Conservation (phyloP, 805 yeast species). For the Metschnikowia picachoensis region DNA sequence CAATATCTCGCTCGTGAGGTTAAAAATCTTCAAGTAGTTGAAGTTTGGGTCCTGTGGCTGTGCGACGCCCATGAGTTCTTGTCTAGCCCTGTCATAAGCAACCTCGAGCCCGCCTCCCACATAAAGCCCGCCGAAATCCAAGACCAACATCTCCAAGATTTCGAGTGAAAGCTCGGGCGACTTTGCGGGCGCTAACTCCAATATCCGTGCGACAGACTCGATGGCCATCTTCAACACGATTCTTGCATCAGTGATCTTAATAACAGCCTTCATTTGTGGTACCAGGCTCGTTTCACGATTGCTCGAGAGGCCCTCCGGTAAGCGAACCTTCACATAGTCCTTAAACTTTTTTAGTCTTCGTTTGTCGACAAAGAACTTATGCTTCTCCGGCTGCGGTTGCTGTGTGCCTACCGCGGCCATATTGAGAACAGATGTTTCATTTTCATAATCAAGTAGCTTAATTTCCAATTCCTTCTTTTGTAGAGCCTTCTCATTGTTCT, state of each 20-base stretch:
- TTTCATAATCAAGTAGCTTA: slow-evolving; percentile 35
- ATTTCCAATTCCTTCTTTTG: slow-evolving; percentile 33
- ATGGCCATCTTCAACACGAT: slow-evolving; percentile 60
- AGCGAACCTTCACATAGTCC: slow-evolving; percentile 50
- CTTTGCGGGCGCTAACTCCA: slow-evolving; percentile 65
- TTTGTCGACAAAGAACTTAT: slow-evolving; percentile 34
- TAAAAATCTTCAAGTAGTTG: slow-evolving; percentile 46
- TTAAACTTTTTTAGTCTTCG: slow-evolving; percentile 51
- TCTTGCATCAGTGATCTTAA: slow-evolving; percentile 52
- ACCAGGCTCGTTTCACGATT: slow-evolving; percentile 9
- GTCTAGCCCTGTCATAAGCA: slow-evolving; percentile 46
- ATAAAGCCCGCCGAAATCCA: slow-evolving; percentile 70
- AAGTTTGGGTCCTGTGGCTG: slow-evolving; percentile 37
- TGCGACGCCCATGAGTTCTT: slow-evolving; percentile 27
- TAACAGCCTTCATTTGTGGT: slow-evolving; percentile 18
- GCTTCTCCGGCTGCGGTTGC: slow-evolving; percentile 22
- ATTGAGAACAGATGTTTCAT: slow-evolving; percentile 19
- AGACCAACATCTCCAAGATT: slow-evolving; percentile 60
- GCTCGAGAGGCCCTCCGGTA: slow-evolving; percentile 21
- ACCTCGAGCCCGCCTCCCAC: slow-evolving; percentile 74
- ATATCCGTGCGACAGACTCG: slow-evolving; percentile 72
- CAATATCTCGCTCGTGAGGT: slow-evolving; percentile 55
- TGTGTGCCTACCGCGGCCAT: slow-evolving; percentile 14
- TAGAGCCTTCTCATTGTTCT: slow-evolving; percentile 32
- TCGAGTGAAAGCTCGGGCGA: slow-evolving; percentile 61